These are phyloP conservation scores for Rhizopus sp. DNA, from an alignment of 371 early-diverging fungal species.

Conservation along the genomic window DNA sequence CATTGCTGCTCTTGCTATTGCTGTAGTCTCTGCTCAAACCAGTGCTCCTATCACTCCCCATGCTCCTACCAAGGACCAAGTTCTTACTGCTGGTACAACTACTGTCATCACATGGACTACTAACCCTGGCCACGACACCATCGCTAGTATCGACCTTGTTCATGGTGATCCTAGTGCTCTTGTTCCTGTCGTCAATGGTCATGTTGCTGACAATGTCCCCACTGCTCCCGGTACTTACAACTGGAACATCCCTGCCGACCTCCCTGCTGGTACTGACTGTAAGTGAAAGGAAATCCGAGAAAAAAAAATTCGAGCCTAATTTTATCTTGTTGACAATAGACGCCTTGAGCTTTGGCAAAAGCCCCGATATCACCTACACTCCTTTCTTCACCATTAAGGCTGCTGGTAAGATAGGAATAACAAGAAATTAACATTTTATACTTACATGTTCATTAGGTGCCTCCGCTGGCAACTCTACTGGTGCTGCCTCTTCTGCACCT, in stretches of 20 bases:
- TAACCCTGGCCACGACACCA: constrained; percentile 28
- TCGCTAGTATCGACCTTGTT: constrained; percentile 42
- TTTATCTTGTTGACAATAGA: constrained; percentile 3
- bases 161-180: constrained; percentile 21
- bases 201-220: constrained; percentile 33
- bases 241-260: constrained; percentile 41
- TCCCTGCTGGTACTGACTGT: constrained; percentile 43
- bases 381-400: constrained; percentile 44
- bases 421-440: constrained; percentile 11
- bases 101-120: constrained; percentile 40
- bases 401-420: constrained; percentile 18
- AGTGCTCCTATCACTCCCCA: constrained; percentile 29
- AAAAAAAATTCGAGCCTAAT: background rate
- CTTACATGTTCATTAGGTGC: constrained; percentile 5
- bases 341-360: constrained; percentile 27
- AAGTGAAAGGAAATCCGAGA: constrained; percentile 22
- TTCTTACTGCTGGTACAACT: constrained; percentile 36
- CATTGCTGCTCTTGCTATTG: constrained; percentile 36
- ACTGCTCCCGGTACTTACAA: constrained; percentile 30
- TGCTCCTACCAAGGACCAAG: constrained; percentile 35
- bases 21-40: constrained; percentile 35
- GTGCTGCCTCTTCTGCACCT: constrained; percentile 5
- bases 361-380: constrained; percentile 34
- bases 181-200: constrained; percentile 6
- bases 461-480: constrained; percentile 2